Percentiles rank a stretch among this genome's conserved stretches.
Conservation (phyloP, 208 protist genomes). For the Porcisia deanei region DNA sequence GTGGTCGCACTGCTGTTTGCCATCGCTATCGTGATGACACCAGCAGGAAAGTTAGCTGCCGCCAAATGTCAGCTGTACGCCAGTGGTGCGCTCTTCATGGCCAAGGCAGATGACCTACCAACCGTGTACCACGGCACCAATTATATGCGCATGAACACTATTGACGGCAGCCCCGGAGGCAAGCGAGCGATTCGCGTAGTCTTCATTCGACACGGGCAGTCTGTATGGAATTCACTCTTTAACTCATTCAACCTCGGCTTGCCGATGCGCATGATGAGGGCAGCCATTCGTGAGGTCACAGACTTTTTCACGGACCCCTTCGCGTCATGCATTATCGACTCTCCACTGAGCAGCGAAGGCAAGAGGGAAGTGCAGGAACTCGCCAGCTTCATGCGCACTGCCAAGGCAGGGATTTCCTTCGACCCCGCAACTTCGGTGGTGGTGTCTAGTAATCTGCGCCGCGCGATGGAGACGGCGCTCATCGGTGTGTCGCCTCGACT, state of each 20-base stretch:
- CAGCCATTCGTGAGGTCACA: constrained; percentile 46
- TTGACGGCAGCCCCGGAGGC: constrained; percentile 34
- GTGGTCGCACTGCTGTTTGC: constrained; percentile 56
- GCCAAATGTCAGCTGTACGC: constrained; percentile 62
- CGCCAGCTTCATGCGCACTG: constrained; percentile 59
- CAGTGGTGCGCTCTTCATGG: constrained; percentile 60
- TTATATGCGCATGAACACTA: constrained; percentile 51
- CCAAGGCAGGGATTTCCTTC: constrained; percentile 64
- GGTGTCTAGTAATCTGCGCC: constrained; percentile 85
- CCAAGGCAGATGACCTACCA: constrained; percentile 73
- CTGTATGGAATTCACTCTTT: constrained; percentile 93
- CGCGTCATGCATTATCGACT: constrained; percentile 89
- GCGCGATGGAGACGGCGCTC: constrained; percentile 87
- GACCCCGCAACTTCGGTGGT: constrained; percentile 67
- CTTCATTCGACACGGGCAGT: constrained; percentile 94
- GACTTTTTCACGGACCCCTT: constrained; percentile 78
- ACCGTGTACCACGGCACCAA: constrained; percentile 68
- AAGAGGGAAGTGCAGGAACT: constrained; percentile 71
- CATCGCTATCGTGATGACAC: constrained; percentile 47
- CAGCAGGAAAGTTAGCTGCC: constrained; percentile 39
- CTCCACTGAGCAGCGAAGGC: constrained; percentile 83
- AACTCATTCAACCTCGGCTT: constrained; percentile 67
- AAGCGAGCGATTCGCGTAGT: constrained; percentile 79
- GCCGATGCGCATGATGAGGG: constrained; percentile 61
- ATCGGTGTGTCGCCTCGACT: constrained; percentile 68